A percentile compares a stretch with the other conserved stretches of the same genome.
Evolutionary conservation across 495 filamentous ascomycete species (phyloP).

Genomic region (Pseudomonodictys pantanalensis): DNA sequence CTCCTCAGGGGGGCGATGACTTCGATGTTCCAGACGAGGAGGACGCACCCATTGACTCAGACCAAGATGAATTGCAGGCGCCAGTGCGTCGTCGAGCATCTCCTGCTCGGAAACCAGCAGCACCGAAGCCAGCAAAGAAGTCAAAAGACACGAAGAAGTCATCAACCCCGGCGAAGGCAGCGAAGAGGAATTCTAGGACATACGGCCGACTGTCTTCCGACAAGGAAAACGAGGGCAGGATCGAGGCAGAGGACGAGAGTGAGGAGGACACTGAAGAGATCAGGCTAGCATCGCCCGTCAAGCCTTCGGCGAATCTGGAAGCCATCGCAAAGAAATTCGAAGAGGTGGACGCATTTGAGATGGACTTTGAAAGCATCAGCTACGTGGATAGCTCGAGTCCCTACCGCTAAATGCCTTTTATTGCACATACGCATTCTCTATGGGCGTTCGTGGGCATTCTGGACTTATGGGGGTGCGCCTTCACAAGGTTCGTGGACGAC

Average conservation of each 20-base stretch:
- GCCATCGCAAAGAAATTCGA: conserved; percentile 56
- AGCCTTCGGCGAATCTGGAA: conserved; percentile 42
- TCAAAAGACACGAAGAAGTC: conserved; percentile 7
- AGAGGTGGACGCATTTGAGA: conserved; percentile 67
- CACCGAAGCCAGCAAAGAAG: conserved; percentile 4
- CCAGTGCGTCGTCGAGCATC: conserved; percentile 18
- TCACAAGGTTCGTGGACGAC: no score
- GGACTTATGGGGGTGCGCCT: no score
- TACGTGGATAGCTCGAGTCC: conserved; percentile 28
- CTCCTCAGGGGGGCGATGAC: conserved; percentile 20
- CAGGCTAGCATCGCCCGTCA: conserved; percentile 33
- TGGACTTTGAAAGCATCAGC: conserved; percentile 63
- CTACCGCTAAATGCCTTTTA: no score
- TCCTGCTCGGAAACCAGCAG: conserved; percentile 1
- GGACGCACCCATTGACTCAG: conserved; percentile 34
- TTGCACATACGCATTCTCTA: no score
- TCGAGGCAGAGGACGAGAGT: conserved; percentile 6
- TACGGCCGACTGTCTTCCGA: conserved; percentile 44
- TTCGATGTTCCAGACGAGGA: conserved; percentile 38
- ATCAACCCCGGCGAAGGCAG: not conserved
- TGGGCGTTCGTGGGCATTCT: no score
- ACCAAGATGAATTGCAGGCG: conserved; percentile 41
- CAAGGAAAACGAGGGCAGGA: conserved; percentile 47
- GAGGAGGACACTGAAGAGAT: conserved; percentile 36
- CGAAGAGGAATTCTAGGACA: conserved; percentile 34